phyloP scores from a whole-genome alignment of 106 monocot species.

The Dendrobium catenatum region DNA sequence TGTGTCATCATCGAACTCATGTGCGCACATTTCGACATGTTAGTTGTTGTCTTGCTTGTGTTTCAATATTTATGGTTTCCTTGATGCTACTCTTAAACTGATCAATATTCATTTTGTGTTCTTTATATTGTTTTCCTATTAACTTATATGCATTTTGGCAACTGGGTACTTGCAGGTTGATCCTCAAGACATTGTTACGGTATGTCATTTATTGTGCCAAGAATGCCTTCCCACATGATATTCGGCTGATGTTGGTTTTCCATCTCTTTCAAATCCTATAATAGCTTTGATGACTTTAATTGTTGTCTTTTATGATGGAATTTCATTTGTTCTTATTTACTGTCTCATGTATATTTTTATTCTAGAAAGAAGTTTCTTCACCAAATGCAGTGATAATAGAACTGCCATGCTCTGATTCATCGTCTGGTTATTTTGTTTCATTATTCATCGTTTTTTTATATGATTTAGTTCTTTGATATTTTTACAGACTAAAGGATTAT shows the following conservation, averaged over 20 bases:
- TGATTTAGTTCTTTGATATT: neutral
- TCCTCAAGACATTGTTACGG: constrained; percentile 99
- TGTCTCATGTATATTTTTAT: neutral
- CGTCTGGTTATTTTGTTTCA: neutral
- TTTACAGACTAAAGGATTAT: neutral
- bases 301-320: neutral
- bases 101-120: neutral
- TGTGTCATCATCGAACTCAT: neutral
- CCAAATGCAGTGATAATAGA: constrained; percentile 1
- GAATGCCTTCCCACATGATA: neutral
- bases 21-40: too few relatives aligned
- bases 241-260: constrained; percentile 1
- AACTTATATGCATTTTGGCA: constrained; percentile 3
- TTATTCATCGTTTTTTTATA: neutral
- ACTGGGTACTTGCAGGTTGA: constrained; percentile 69
- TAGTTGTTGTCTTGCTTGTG: neutral
- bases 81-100: neutral
- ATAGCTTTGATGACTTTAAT: neutral
- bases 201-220: constrained; percentile 20
- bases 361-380: constrained; percentile 8
- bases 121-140: neutral
- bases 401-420: neutral
- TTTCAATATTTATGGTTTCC: neutral
- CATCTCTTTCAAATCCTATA: neutral
- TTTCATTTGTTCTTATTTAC: neutral